A percentile compares a stretch with the other conserved stretches of the same genome.
phyloP scores from a whole-genome alignment of 257 asterid species.

The Fraxinus americana region DNA sequence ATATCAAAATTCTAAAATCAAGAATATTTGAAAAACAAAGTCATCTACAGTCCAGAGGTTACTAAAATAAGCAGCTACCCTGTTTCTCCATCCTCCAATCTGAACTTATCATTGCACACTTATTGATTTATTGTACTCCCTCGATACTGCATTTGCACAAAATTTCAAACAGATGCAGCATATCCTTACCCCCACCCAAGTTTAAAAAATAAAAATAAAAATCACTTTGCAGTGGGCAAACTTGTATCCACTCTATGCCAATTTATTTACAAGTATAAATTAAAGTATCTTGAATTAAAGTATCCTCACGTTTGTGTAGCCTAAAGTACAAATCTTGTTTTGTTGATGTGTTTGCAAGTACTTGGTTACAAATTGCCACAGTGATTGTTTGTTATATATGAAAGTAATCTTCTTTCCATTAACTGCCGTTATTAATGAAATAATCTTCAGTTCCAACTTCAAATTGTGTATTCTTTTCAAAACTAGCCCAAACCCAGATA shows the following conservation, averaged over 20 bases:
- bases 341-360: background rate
- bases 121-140: background rate
- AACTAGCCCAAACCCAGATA: background rate
- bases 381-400: background rate
- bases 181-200: background rate
- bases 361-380: background rate
- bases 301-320: background rate
- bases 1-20: background rate
- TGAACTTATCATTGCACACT: background rate
- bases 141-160: background rate
- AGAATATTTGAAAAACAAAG: background rate
- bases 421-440: no score
- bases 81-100: background rate
- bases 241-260: background rate
- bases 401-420: no score
- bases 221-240: background rate
- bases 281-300: background rate
- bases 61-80: background rate
- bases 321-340: background rate
- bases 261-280: background rate
- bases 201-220: background rate
- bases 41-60: background rate
- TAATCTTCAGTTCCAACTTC: background rate
- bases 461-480: background rate
- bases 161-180: background rate